Percentiles rank a stretch among this genome's conserved stretches.
Evolutionary conservation across 148 eudicot species (phyloP).

Genomic region (Fagopyrum tataricum): DNA sequence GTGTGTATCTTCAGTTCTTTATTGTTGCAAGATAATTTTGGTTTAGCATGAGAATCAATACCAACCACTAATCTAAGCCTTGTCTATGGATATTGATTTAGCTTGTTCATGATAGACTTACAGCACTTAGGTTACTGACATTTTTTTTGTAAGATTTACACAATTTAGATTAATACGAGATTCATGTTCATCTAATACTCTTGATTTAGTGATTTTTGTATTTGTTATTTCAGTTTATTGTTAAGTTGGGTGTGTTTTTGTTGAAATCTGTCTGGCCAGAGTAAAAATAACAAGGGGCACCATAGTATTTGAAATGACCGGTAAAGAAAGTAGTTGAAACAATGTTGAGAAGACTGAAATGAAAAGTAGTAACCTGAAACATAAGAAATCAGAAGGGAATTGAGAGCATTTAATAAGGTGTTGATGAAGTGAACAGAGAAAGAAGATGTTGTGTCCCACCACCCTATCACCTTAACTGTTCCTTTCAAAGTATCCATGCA

Average conservation of each 20-base stretch:
- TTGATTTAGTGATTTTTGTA: not conserved
- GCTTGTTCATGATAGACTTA: not conserved
- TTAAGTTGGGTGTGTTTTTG: not conserved
- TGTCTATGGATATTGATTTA: not conserved
- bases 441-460: slow-evolving; percentile 9
- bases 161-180: not conserved
- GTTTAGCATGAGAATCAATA: not conserved
- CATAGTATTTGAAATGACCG: slow-evolving; percentile 4
- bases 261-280: not conserved
- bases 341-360: not conserved
- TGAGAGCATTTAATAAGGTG: slow-evolving; percentile 9
- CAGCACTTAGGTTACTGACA: not conserved
- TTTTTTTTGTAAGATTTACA: not conserved
- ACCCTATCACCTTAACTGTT: not conserved
- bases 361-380: not conserved
- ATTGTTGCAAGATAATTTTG: not conserved
- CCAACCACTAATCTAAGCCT: not conserved
- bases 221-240: not conserved
- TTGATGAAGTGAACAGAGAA: slow-evolving; percentile 5
- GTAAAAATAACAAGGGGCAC: not conserved
- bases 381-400: not conserved
- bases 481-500: slow-evolving; percentile 7
- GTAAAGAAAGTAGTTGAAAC: not conserved
- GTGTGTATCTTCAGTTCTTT: not conserved
- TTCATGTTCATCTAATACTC: not conserved